Conservation (phyloP, 2,329 filamentous ascomycete species). For the Verticillium tricorpus region DNA sequence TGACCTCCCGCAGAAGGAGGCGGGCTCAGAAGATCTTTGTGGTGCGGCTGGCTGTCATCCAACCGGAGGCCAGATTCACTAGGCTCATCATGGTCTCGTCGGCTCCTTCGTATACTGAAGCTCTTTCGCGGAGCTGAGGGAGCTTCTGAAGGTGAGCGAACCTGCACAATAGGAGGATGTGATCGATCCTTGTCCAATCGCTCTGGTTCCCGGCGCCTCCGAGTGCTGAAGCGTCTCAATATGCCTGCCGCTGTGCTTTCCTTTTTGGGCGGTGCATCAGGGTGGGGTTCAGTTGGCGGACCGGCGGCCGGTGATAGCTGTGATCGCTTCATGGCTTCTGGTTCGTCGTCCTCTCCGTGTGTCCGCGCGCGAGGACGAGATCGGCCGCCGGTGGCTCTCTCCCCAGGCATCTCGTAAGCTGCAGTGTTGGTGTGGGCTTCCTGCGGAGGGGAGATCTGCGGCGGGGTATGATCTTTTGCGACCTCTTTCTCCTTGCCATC, state of each 20-base stretch:
- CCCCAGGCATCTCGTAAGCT: constrained; percentile 82
- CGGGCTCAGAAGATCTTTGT: constrained; percentile 73
- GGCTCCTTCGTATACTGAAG: constrained; percentile 70
- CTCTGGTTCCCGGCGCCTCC: constrained; percentile 66
- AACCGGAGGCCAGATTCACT: constrained; percentile 44
- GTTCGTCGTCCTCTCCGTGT: constrained; percentile 88
- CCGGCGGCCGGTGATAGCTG: constrained; percentile 45
- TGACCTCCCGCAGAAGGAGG: constrained; percentile 57
- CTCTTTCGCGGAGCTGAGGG: constrained; percentile 70
- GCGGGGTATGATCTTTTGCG: constrained; percentile 35
- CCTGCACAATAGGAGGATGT: constrained; percentile 67
- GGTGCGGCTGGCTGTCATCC: constrained; percentile 64
- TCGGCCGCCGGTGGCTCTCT: constrained; percentile 79
- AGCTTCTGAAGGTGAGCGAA: constrained; percentile 70
- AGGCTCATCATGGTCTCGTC: constrained; percentile 49
- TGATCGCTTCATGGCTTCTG: constrained; percentile 66
- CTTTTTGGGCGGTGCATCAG: constrained; percentile 65
- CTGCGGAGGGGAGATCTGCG: constrained; percentile 75
- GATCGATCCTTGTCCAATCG: constrained; percentile 60
- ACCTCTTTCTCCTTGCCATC: constrained; percentile 22
- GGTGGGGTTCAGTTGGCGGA: constrained; percentile 49
- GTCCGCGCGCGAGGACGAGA: constrained; percentile 83
- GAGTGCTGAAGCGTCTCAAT: constrained; percentile 85
- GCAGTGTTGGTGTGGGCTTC: constrained; percentile 84
- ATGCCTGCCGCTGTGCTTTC: constrained; percentile 84